Evolutionary conservation across 352 stramenopile species (phyloP), one percentile per base, ranked within the genome.

Genomic region (Phytophthora hibernalis): DNA sequence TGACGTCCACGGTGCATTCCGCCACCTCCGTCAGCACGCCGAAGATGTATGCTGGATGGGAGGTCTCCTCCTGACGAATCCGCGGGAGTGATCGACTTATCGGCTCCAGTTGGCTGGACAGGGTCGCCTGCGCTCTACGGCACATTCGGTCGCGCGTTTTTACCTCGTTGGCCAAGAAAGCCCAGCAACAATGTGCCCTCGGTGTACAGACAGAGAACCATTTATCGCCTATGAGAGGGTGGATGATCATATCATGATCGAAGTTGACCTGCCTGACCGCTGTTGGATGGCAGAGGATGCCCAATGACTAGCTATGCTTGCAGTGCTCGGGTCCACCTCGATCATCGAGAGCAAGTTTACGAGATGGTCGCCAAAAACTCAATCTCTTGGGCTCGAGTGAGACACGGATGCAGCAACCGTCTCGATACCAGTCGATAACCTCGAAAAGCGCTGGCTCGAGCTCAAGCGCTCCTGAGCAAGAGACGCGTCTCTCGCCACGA

Each of bases 51-150:
- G 16, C 37, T 60, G 40, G 53, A 51, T 60, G 40, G 40, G 24
- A 9, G 53, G 15, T 31, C 6, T 18, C 3, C 7, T 1, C 24
- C 37, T 7, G 40, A 60, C 42, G 12, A 31, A 24, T 18, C 13
- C 3, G 26, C 7, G 2, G 20, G 33, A 16, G 51, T 58, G 2
- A 26, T 49, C 11, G 51, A 58, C 37, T 35, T 58, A 4, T 6
- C 51, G 2, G 51, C 35, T 12, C 53, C 53, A 8, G 56, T 63
- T 43, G 45, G 56, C 1, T 64, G 44, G 56, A 35, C 44, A 6
- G 56, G 35, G 13, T 64, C 47, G 5, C 35, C 56, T 16, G 31
- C 47, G 9, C 52, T 54, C 3, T 57, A 56, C 24, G 31, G 5
- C 4, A 31, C 52, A 1, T 56, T 64, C 5, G 45, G 35, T 1